A percentile compares a stretch with the other conserved stretches of the same genome.
phyloP scores from a whole-genome alignment of 2,329 filamentous ascomycete genomes.

The Hypoxylon sp. region DNA sequence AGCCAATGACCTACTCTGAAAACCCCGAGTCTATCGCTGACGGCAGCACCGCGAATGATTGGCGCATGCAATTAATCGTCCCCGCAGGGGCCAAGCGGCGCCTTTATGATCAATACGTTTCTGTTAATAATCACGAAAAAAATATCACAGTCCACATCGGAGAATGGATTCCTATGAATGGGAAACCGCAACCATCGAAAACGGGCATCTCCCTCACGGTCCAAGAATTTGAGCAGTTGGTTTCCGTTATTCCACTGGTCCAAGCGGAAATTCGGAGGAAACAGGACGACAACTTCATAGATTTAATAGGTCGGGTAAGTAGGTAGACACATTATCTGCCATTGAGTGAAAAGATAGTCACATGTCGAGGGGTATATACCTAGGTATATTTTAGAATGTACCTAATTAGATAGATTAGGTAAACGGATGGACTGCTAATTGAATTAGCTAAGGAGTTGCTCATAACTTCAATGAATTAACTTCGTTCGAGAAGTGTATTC shows the following conservation, averaged over 20 bases:
- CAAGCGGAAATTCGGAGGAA: not conserved
- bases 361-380: not conserved
- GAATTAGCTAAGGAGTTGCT: not conserved
- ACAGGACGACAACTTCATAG: not conserved
- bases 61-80: not conserved
- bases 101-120: not conserved
- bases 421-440: not conserved
- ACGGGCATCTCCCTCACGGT: constrained; percentile 1
- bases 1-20: not conserved
- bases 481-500: not conserved
- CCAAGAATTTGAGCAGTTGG: constrained; percentile 7
- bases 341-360: not conserved
- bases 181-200: not conserved
- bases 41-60: not conserved
- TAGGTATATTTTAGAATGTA: too few species aligned
- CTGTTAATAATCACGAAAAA: not conserved
- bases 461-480: not conserved
- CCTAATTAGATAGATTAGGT: too few species aligned
- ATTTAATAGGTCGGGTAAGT: too few species aligned
- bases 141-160: constrained; percentile 1
- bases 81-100: not conserved
- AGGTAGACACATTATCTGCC: not conserved
- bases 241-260: constrained; percentile 5
- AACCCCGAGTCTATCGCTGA: not conserved
- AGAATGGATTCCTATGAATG: not conserved